These are phyloP conservation scores for Pythium plurisporium DNA, from an alignment of 352 stramenopile species.

Conservation along the genomic window DNA sequence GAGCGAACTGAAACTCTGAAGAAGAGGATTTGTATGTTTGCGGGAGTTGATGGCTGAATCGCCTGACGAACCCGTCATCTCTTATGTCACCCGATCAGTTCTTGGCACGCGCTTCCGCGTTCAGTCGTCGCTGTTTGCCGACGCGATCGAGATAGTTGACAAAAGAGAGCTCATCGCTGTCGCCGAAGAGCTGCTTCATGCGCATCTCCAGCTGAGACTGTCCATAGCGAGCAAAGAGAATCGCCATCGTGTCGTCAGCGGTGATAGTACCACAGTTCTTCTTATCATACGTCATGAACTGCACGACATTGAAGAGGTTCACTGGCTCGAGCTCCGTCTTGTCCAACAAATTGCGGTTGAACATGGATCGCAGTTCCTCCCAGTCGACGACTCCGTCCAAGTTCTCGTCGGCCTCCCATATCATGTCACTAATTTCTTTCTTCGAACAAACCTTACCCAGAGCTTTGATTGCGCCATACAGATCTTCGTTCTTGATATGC, in stretches of 20 bases:
- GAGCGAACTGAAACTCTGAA: constrained; percentile 10
- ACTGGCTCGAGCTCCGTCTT: constrained; percentile 93
- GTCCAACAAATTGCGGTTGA: constrained; percentile 95
- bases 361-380: constrained; percentile 96
- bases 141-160: constrained; percentile 78
- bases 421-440: constrained; percentile 97
- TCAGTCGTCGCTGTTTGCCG: constrained; percentile 63
- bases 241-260: constrained; percentile 98
- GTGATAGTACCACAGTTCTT: constrained; percentile 93
- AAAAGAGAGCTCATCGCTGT: constrained; percentile 78
- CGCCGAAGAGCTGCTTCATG: constrained; percentile 90
- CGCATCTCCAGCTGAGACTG: constrained; percentile 86
- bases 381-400: constrained; percentile 93
- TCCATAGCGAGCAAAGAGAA: constrained; percentile 93
- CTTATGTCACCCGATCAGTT: too few relatives aligned
- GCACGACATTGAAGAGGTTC: constrained; percentile 95
- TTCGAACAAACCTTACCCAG: constrained; percentile 91
- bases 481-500: constrained; percentile 89
- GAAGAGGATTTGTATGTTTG: constrained; percentile 3
- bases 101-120: constrained; percentile 49
- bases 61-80: too few relatives aligned
- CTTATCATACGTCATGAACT: constrained; percentile 98
- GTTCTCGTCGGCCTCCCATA: constrained; percentile 98
- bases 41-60: background rate
- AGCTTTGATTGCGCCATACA: constrained; percentile 91